Conservation (phyloP, 768 basidiomycete species). For the Myochromella boudieri region DNA sequence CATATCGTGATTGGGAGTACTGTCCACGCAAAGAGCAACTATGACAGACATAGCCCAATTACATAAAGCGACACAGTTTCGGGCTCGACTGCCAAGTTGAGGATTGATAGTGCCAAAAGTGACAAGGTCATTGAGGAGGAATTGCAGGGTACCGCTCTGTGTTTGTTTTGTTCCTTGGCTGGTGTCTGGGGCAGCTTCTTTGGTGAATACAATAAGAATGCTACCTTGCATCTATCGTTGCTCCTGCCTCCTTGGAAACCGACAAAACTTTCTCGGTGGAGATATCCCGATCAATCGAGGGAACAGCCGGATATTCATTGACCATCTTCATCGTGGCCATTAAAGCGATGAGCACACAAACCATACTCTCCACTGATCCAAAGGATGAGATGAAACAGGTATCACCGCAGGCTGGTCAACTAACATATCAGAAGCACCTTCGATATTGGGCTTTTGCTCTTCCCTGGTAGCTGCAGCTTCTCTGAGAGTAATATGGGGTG, state of each 20-base stretch:
- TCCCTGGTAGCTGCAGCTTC: slow-evolving; percentile 27
- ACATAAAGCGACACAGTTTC: slow-evolving; percentile 61
- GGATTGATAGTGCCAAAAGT: slow-evolving; percentile 72
- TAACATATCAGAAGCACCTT: slow-evolving; percentile 52
- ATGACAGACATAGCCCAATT: slow-evolving; percentile 90
- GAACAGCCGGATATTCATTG: slow-evolving; percentile 25
- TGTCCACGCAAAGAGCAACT: slow-evolving; percentile 92
- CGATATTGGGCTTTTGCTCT: slow-evolving; percentile 23
- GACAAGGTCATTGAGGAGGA: slow-evolving; percentile 81
- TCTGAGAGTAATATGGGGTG: slow-evolving; percentile 61
- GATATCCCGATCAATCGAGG: slow-evolving; percentile 8
- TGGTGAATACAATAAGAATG: slow-evolving; percentile 77
- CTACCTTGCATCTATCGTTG: slow-evolving; percentile 81
- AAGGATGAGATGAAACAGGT: slow-evolving; percentile 18
- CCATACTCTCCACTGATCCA: slow-evolving; percentile 55
- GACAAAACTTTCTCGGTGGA: background rate
- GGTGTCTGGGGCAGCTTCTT: slow-evolving; percentile 62
- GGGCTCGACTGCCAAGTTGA: slow-evolving; percentile 52
- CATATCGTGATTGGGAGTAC: slow-evolving; percentile 55
- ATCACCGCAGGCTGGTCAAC: slow-evolving; percentile 40
- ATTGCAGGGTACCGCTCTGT: slow-evolving; percentile 70
- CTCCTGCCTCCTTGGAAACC: background rate
- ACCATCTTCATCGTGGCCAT: slow-evolving; percentile 56
- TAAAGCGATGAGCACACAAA: slow-evolving; percentile 70
- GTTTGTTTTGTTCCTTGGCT: slow-evolving; percentile 65